Evolutionary conservation across 1,139 yeast species (phyloP), one percentile per base, ranked within the genome.

Genomic region (Saccharomyces hybrid): DNA sequence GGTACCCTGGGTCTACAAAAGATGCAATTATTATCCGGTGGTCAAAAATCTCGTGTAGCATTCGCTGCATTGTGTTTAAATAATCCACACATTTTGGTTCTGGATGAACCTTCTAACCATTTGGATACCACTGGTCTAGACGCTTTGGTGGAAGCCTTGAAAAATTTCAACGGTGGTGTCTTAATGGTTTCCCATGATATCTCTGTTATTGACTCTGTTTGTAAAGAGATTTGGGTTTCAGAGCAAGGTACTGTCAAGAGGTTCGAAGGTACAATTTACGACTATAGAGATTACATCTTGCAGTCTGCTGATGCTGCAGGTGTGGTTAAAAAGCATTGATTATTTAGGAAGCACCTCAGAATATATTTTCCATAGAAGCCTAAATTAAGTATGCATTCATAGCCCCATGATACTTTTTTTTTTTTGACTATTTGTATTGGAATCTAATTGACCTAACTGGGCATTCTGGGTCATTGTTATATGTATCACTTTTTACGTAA

Each of bases 61-160:
- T 93, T 93, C 75, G 98, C 99, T 11, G 93, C 97, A 23, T 78
- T 93, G 61, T 90, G 98, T 73, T 77, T 93, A 66, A 81, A 81
- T 61, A 86, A 86, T 61, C 99, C 99, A n/a, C 99, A 93, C 70
- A 83, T 93, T 50, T 78, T 93, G 65, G 83, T 93, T 68, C 77
- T 93, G 63, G 99, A 93, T 77, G 99, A 95, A 79, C 99, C 99
- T 73, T 89, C 98, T 9, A 93, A 93, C 75, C 99, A 93, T 73
- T 83, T 93, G 80, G 99, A 93, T 85, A 91, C 97, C 14, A 88
- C 95, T 52, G 99, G 98, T 81, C 78, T 93, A 67, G 99, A 93
- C 72, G 98, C 99, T 0, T 78, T 93, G 60, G 85, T 95, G 6
- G 95, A 86, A 47, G 98, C 98, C 1, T 78, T 93, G 67, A 83